phyloP scores from a whole-genome alignment of 192 early-diverging fungal genomes.

The Spizellomyces punctatus region DNA sequence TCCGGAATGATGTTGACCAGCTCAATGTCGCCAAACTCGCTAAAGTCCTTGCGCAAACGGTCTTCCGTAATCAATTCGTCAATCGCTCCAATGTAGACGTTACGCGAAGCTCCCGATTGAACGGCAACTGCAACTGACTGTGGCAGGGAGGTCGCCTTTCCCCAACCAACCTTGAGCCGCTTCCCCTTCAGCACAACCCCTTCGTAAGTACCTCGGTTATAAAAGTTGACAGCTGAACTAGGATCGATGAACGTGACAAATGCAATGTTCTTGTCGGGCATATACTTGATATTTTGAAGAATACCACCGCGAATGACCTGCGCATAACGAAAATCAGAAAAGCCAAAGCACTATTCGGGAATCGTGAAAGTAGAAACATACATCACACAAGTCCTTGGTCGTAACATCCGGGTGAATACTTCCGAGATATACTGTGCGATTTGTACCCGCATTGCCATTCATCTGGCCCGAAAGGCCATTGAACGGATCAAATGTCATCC shows the following conservation, averaged over 20 bases:
- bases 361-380: conserved; percentile 7
- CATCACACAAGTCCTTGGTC: conserved; percentile 83
- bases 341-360: neutral
- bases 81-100: conserved; percentile 78
- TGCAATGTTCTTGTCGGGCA: conserved; percentile 76
- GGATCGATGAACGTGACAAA: conserved; percentile 88
- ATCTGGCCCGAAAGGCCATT: conserved; percentile 7
- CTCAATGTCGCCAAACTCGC: conserved; percentile 86
- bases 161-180: conserved; percentile 81
- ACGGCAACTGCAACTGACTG: conserved; percentile 57
- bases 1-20: conserved; percentile 79
- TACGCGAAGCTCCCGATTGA: conserved; percentile 71
- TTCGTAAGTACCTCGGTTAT: conserved; percentile 55
- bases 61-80: conserved; percentile 68
- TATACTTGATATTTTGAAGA: conserved; percentile 74
- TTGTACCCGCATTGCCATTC: conserved; percentile 32
- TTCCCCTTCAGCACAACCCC: conserved; percentile 73
- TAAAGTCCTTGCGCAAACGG: conserved; percentile 73
- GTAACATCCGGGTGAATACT: conserved; percentile 76
- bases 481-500: conserved; percentile 21
- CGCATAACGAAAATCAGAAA: conserved; percentile 3
- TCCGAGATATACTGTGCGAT: conserved; percentile 85
- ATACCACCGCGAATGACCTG: conserved; percentile 79
- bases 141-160: conserved; percentile 63
- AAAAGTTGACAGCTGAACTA: conserved; percentile 62